These are phyloP conservation scores for Pyrenochaeta sp. DNA, from an alignment of 2,329 filamentous ascomycete genomes.

Conservation along the genomic window DNA sequence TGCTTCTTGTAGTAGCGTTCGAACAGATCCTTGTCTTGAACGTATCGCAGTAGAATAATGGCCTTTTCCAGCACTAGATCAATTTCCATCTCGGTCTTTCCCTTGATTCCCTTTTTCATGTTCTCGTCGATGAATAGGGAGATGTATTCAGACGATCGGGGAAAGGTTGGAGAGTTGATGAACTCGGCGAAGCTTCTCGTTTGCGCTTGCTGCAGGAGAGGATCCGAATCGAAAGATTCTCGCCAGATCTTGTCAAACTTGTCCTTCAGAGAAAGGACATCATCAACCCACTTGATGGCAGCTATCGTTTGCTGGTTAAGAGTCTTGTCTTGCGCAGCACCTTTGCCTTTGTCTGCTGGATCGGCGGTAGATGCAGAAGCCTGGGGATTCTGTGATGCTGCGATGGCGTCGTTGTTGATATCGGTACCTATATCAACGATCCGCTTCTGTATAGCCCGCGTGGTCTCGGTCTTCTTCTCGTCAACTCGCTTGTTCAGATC, in stretches of 20 bases:
- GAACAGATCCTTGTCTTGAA: constrained; percentile 92
- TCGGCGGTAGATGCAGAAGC: constrained; percentile 50
- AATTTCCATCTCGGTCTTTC: constrained; percentile 88
- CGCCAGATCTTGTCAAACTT: constrained; percentile 86
- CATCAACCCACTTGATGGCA: constrained; percentile 94
- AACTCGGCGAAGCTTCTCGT: constrained; percentile 90
- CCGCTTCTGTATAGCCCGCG: constrained; percentile 73
- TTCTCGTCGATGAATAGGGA: constrained; percentile 98
- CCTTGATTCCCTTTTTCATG: constrained; percentile 90
- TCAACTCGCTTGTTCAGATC: constrained; percentile 81
- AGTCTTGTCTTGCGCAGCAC: constrained; percentile 52
- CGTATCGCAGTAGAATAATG: constrained; percentile 84
- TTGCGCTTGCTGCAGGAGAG: constrained; percentile 79
- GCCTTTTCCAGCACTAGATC: constrained; percentile 87
- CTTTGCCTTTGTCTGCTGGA: constrained; percentile 61
- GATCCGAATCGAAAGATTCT: constrained; percentile 75
- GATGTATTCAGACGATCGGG: constrained; percentile 85
- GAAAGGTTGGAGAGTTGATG: constrained; percentile 78
- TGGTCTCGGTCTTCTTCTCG: constrained; percentile 72
- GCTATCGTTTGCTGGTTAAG: constrained; percentile 82
- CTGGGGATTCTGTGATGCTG: constrained; percentile 64
- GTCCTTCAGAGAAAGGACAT: constrained; percentile 83
- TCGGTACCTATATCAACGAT: constrained; percentile 82
- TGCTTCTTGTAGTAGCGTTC: constrained; percentile 99
- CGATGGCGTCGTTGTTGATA: constrained; percentile 74